Conservation (phyloP, 352 stramenopile genomes). For the Elongisporangium senticosum region DNA sequence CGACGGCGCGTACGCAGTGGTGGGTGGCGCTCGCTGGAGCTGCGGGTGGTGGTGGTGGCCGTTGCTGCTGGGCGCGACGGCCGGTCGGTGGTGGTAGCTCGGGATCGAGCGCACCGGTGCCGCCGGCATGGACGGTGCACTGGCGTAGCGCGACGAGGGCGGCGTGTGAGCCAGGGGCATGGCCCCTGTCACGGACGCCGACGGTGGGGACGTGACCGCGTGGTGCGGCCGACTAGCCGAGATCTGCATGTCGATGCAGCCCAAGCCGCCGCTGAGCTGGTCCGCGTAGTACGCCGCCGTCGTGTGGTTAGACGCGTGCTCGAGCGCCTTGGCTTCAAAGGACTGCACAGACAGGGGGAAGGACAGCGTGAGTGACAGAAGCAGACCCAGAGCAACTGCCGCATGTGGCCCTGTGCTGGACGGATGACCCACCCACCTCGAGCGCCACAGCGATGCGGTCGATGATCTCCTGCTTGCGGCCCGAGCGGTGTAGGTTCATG, state of each 20-base stretch:
- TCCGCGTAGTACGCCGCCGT: conserved; percentile 56
- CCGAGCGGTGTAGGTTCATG: conserved; percentile 62
- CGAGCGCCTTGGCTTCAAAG: conserved; percentile 43
- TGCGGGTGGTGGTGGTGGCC: conserved; percentile 7
- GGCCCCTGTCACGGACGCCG: not conserved
- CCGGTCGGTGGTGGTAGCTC: not conserved
- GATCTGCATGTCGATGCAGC: conserved; percentile 46
- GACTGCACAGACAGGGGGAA: conserved; percentile 13
- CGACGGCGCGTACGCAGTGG: not conserved
- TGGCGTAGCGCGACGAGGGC: not conserved
- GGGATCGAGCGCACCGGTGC: not conserved
- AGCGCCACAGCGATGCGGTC: conserved; percentile 61
- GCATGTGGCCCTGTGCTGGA: conserved; percentile 1
- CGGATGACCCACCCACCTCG: conserved; percentile 26
- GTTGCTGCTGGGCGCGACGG: conserved; percentile 1
- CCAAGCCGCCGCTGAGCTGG: conserved; percentile 33
- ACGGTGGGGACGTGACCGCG: not conserved
- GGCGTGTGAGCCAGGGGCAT: not conserved
- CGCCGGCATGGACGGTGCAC: conserved; percentile 1
- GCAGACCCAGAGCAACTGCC: not conserved
- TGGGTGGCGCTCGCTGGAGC: not conserved
- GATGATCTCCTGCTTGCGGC: conserved; percentile 74
- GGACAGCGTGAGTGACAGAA: conserved; percentile 2
- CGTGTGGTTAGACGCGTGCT: conserved; percentile 33
- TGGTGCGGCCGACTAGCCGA: conserved; percentile 11